phyloP scores from a whole-genome alignment of 1,284 basidiomycete species.

The Peniophora sp. region DNA sequence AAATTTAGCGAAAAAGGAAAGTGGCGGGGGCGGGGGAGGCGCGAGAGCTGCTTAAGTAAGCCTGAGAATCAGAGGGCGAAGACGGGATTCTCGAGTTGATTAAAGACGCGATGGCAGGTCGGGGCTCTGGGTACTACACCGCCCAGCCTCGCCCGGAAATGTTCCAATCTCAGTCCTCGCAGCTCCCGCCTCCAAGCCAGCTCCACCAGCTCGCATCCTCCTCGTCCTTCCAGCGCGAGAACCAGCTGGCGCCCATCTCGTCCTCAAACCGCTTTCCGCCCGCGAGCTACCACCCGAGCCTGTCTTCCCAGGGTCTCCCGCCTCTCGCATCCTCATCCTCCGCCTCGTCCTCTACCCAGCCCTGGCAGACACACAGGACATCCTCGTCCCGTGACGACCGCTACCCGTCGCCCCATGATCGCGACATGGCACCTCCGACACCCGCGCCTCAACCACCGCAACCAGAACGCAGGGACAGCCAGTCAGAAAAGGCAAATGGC shows the following conservation, averaged over 20 bases:
- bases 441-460: constrained; percentile 11
- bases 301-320: constrained; percentile 21
- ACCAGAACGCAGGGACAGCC: constrained; percentile 20
- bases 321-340: constrained; percentile 19
- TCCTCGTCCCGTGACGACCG: constrained; percentile 26
- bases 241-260: constrained; percentile 28
- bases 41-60: too few relatives aligned
- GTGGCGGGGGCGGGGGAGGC: too few relatives aligned
- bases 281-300: constrained; percentile 21
- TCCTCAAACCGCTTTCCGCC: constrained; percentile 14
- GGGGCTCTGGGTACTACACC: constrained; percentile 18
- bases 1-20: too few relatives aligned
- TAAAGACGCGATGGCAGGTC: constrained; percentile 13
- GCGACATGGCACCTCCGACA: constrained; percentile 15
- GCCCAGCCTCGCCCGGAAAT: constrained; percentile 14
- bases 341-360: constrained; percentile 6
- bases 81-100: too few relatives aligned
- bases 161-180: constrained; percentile 20
- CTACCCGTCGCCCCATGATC: constrained; percentile 18
- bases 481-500: too few relatives aligned
- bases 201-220: constrained; percentile 31
- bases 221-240: constrained; percentile 20
- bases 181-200: constrained; percentile 37
- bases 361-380: constrained; percentile 25
- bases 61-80: too few relatives aligned